Evolutionary conservation across 495 filamentous ascomycete species (phyloP).

Genomic region (Xylaria intraflava): DNA sequence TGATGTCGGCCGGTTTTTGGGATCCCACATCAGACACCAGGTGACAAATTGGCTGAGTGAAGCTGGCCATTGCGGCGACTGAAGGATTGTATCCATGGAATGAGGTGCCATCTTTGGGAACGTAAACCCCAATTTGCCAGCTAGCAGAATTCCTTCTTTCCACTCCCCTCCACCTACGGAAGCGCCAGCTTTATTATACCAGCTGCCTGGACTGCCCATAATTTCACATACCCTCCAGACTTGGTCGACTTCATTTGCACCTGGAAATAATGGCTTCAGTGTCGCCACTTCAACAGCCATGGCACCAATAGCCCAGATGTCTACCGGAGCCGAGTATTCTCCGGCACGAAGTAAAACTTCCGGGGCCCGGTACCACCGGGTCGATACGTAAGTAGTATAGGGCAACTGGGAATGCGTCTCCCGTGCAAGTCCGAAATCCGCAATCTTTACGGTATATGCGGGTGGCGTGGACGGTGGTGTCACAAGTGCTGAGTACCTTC

Average conservation of each 20-base stretch:
- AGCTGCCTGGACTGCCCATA: slow-evolving; percentile 98
- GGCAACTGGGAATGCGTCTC: slow-evolving; percentile 94
- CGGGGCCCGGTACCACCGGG: slow-evolving; percentile 95
- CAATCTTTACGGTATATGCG: slow-evolving; percentile 94
- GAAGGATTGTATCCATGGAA: slow-evolving; percentile 90
- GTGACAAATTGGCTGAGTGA: slow-evolving; percentile 89
- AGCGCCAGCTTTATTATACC: slow-evolving; percentile 84
- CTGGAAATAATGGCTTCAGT: slow-evolving; percentile 93
- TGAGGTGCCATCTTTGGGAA: slow-evolving; percentile 99
- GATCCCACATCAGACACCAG: slow-evolving; percentile 99
- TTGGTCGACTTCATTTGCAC: slow-evolving; percentile 97
- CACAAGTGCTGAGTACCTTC: slow-evolving; percentile 85
- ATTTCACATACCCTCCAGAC: slow-evolving; percentile 99
- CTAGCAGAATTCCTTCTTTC: slow-evolving; percentile 87
- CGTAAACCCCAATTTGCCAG: slow-evolving; percentile 93
- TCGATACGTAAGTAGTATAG: slow-evolving; percentile 98
- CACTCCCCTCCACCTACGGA: slow-evolving; percentile 95
- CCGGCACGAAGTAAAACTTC: slow-evolving; percentile 92
- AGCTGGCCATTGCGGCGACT: slow-evolving; percentile 82
- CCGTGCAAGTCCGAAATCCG: slow-evolving; percentile 95
- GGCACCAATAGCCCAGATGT: slow-evolving; percentile 98
- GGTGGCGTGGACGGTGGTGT: slow-evolving; percentile 93
- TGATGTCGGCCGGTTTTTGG: slow-evolving; percentile 88
- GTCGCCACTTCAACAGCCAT: slow-evolving; percentile 99
- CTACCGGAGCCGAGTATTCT: slow-evolving; percentile 95